Evolutionary conservation across 2,329 filamentous ascomycete species (phyloP).

Genomic region (Incumbomyces delicatus): DNA sequence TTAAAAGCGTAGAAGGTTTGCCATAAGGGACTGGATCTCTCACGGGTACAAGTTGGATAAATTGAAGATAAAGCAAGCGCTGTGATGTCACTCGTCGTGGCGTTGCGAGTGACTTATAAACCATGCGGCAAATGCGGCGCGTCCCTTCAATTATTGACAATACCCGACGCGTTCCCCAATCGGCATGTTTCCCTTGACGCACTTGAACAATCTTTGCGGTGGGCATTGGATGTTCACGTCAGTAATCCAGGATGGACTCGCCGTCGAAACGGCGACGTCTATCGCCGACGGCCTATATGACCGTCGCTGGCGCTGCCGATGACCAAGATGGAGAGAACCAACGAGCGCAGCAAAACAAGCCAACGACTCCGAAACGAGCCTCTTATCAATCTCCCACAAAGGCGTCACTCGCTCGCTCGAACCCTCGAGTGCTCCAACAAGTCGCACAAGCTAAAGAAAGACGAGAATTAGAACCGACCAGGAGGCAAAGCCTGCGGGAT

Average conservation of each 20-base stretch:
- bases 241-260: not conserved
- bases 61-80: too few relatives aligned
- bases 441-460: slow-evolving; percentile 5
- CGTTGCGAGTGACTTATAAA: too few relatives aligned
- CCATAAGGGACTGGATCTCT: too few relatives aligned
- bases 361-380: slow-evolving; percentile 15
- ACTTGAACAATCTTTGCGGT: too few relatives aligned
- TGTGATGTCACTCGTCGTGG: too few relatives aligned
- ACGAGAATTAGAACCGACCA: slow-evolving; percentile 3
- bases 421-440: slow-evolving; percentile 18
- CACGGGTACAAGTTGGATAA: too few relatives aligned
- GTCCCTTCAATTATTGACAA: too few relatives aligned
- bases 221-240: too few relatives aligned
- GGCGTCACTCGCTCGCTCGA: slow-evolving; percentile 20
- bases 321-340: not conserved
- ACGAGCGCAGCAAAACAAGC: not conserved
- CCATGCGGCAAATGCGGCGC: too few relatives aligned
- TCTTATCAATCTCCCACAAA: slow-evolving; percentile 22
- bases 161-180: too few relatives aligned
- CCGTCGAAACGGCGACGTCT: slow-evolving; percentile 2
- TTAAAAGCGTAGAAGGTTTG: too few relatives aligned
- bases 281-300: slow-evolving; percentile 1
- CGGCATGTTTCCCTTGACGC: too few relatives aligned
- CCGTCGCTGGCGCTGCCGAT: not conserved
- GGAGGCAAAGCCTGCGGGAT: slow-evolving; percentile 1